These are phyloP conservation scores for Penicillium occitanis DNA, from an alignment of 2,329 filamentous ascomycete species.

Conservation along the genomic window DNA sequence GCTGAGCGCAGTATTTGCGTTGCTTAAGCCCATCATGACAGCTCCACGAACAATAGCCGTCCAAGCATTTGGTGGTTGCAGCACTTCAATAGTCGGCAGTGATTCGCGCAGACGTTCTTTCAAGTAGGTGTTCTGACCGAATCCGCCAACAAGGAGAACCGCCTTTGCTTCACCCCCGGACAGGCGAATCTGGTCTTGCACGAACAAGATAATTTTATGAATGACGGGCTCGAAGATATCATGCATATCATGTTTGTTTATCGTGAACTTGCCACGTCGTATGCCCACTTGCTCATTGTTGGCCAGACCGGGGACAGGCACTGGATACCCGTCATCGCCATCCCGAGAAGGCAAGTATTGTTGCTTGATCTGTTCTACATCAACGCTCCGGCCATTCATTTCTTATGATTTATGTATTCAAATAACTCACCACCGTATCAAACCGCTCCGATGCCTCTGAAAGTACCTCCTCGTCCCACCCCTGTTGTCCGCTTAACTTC, in stretches of 20 bases:
- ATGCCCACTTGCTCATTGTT: background rate
- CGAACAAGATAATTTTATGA: background rate
- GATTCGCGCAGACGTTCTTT: slow-evolving; percentile 1
- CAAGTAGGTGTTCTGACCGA: background rate
- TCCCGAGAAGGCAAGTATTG: background rate
- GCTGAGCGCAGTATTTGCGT: background rate
- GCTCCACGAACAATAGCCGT: background rate
- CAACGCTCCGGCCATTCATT: background rate
- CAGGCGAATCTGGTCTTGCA: background rate
- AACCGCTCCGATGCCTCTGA: background rate
- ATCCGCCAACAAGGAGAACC: background rate
- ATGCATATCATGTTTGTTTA: background rate
- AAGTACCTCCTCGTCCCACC: background rate
- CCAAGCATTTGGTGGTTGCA: slow-evolving; percentile 5
- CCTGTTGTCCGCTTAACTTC: background rate
- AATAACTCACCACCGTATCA: background rate
- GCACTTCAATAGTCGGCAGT: background rate
- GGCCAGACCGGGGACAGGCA: background rate
- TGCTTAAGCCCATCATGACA: slow-evolving; percentile 3
- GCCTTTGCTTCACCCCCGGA: background rate
- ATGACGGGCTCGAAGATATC: background rate
- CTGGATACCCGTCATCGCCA: slow-evolving; percentile 3
- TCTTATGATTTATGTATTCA: background rate
- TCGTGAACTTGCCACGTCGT: background rate
- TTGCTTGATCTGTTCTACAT: background rate